Conservation (phyloP, 495 filamentous ascomycete genomes). For the Darksidea phi region DNA sequence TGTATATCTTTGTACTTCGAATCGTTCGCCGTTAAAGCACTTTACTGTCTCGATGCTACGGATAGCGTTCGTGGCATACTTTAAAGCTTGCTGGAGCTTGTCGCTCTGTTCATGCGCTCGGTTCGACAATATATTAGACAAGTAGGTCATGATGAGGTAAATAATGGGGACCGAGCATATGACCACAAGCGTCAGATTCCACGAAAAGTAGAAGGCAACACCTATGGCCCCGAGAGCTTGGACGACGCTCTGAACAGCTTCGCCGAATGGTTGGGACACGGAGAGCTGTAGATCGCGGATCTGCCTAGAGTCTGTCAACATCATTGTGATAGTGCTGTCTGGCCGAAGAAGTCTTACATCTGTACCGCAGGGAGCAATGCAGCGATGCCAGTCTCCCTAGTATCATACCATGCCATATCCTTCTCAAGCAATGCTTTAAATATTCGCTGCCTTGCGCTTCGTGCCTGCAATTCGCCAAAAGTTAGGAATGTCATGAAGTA, state of each 20-base stretch:
- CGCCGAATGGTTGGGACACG: constrained; percentile 74
- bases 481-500: constrained; percentile 69
- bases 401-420: constrained; percentile 83
- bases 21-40: constrained; percentile 72
- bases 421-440: constrained; percentile 68
- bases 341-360: constrained; percentile 60
- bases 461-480: constrained; percentile 80
- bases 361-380: constrained; percentile 69
- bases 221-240: constrained; percentile 61
- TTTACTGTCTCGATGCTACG: constrained; percentile 83
- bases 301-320: constrained; percentile 56
- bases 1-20: constrained; percentile 66
- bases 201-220: constrained; percentile 75
- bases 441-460: constrained; percentile 58
- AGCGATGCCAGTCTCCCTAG: constrained; percentile 65
- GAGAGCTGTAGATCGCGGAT: constrained; percentile 79
- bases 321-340: not conserved
- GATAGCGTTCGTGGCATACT: constrained; percentile 66
- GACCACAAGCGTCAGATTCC: constrained; percentile 81
- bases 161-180: constrained; percentile 72
- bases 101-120: constrained; percentile 67
- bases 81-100: constrained; percentile 69
- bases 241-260: constrained; percentile 60
- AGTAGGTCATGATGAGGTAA: constrained; percentile 54
- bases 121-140: constrained; percentile 61